Evolutionary conservation across 2,329 filamentous ascomycete genomes (phyloP), one percentile per base, ranked within the genome.

Genomic region (Pseudogymnoascus pannorum): DNA sequence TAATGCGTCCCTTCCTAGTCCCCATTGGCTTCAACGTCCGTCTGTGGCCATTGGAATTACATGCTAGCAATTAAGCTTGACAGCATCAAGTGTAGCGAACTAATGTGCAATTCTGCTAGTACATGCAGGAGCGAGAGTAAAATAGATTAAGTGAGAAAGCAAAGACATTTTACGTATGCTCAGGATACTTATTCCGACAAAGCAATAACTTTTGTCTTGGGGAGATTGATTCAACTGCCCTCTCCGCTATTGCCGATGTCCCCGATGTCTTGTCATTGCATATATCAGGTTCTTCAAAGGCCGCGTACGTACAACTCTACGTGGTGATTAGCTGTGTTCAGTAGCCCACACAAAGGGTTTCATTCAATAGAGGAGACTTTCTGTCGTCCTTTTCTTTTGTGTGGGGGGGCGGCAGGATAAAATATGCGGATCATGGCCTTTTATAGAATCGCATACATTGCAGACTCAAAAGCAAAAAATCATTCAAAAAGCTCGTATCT

Each of bases 21-120:
- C 24, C n/a, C 26, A 18, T 54, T 54, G 48, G 48, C 48, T 54
- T 54, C 48, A 54, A 31, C 26, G 26, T 54, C 16, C 48, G 48
- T 31, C 24, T 11, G 24, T 54, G 48, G 5, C 12, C 18, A 44
- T 44, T 44, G n/a, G 48, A 24, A 18, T 31, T 54, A 54, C 24
- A 31, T 16, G 48, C 48, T 54, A 31, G 16, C 16, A 18, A 54
- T 31, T 54, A 18, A 54, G 24, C 26, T 54, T 54, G 48, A 18
- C 24, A 54, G 18, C 24, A 5, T 44, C 40, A 3, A 14, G 8
- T 3, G 18, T 4, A 31, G 48, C 24, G 16, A 12, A 12, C 48
- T 54, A 31, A 54, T 54, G 48, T 54, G 48, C 48, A 54, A 54
- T 54, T 54, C 24, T 54, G 11, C 48, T 31, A 31, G 48, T 54